phyloP scores from a whole-genome alignment of 1,139 yeast genomes.

The Geotrichum carabidarum region DNA sequence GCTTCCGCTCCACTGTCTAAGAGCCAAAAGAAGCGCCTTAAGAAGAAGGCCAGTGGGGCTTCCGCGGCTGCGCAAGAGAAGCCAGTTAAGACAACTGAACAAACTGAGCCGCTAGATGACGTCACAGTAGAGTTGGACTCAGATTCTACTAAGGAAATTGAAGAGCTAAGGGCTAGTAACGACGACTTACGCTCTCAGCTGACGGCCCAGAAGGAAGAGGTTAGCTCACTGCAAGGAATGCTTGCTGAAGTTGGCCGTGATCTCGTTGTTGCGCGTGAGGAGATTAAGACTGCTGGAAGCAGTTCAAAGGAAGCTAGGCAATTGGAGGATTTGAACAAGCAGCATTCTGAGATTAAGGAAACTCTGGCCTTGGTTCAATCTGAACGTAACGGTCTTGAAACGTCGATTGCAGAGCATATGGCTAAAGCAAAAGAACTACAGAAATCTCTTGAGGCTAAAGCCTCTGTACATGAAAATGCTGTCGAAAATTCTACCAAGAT shows the following conservation, averaged over 20 bases:
- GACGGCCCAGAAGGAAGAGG: conserved; percentile 8
- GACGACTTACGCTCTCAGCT: conserved; percentile 2
- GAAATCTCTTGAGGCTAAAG: conserved; percentile 1
- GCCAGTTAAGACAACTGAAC: conserved; percentile 13
- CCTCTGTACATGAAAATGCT: not conserved
- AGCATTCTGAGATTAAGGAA: not conserved
- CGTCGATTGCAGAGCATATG: not conserved
- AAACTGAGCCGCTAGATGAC: conserved; percentile 8
- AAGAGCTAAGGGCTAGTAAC: conserved; percentile 1
- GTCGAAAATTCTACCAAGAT: not conserved
- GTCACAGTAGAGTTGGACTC: not conserved
- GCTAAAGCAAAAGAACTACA: not conserved
- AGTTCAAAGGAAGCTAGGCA: conserved; percentile 1
- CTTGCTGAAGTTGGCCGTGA: conserved; percentile 15
- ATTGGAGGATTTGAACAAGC: not conserved
- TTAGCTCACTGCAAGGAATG: conserved; percentile 13
- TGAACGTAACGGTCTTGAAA: not conserved
- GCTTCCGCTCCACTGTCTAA: conserved; percentile 8
- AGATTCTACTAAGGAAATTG: not conserved
- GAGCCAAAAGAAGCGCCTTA: conserved; percentile 13
- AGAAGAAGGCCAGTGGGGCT: conserved; percentile 14
- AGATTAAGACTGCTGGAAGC: not conserved
- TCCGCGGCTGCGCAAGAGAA: not conserved
- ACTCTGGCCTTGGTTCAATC: not conserved
- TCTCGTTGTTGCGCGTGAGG: conserved; percentile 12